Evolutionary conservation across 345 rosid genomes (phyloP).

Genomic region (Arabidopsis arenosa): DNA sequence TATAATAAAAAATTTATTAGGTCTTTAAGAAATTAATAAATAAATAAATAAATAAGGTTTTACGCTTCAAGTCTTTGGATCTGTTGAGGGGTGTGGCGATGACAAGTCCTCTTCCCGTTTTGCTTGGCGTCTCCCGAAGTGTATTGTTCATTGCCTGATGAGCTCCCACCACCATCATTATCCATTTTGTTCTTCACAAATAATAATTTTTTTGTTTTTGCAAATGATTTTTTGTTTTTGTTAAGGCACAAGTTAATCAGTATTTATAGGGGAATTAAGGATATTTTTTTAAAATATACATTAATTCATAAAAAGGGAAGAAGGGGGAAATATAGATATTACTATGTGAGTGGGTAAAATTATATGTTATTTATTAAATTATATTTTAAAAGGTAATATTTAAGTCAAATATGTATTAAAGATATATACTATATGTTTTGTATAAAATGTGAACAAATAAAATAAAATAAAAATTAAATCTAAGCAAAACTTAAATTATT

Average conservation of each 20-base stretch:
- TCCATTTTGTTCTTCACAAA: conserved; percentile 29
- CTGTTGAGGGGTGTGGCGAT: conserved; percentile 64
- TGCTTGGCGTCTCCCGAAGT: conserved; percentile 24
- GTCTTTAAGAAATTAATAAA: background rate
- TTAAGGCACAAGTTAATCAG: conserved; percentile 11
- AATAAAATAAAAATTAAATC: background rate
- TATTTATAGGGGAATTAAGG: conserved; percentile 17
- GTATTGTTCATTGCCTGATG: conserved; percentile 52
- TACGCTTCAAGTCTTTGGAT: conserved; percentile 65
- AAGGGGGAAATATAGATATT: background rate
- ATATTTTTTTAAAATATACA: background rate
- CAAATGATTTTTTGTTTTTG: background rate
- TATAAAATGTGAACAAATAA: conserved; percentile 14
- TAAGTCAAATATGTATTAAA: conserved; percentile 3
- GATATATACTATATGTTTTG: background rate
- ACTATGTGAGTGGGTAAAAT: background rate
- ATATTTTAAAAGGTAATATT: conserved; percentile 1
- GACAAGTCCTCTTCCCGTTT: conserved; percentile 40
- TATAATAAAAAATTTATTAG: background rate
- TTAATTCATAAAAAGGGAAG: background rate
- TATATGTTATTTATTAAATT: conserved; percentile 4
- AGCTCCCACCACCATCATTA: conserved; percentile 37
- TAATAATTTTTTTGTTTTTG: background rate
- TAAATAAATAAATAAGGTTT: background rate
- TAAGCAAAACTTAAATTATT: background rate